phyloP scores from a whole-genome alignment of 2,329 filamentous ascomycete species.

The Hypoxylon sp. region DNA sequence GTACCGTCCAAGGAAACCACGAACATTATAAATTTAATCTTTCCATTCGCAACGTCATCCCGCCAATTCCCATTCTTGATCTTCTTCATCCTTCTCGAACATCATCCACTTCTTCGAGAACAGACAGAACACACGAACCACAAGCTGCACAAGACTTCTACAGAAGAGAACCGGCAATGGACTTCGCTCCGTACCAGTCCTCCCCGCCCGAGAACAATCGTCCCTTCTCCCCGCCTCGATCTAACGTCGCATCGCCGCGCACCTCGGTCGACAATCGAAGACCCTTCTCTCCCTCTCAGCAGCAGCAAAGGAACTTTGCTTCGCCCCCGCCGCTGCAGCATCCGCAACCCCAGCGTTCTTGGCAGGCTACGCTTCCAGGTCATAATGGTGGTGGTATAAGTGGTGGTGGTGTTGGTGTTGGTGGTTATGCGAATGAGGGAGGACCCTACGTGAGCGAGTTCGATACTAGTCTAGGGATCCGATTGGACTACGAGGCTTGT shows the following conservation, averaged over 20 bases:
- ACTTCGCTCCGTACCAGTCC: conserved; percentile 98
- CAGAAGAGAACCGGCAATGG: conserved; percentile 64
- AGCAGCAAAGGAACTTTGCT: conserved; percentile 53
- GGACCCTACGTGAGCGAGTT: conserved; percentile 72
- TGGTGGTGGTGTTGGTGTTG: conserved; percentile 10
- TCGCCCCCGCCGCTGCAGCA: conserved; percentile 58
- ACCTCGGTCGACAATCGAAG: conserved; percentile 65
- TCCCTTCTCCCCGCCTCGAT: conserved; percentile 75
- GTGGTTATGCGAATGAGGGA: conserved; percentile 46
- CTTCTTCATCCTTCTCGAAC: conserved; percentile 7
- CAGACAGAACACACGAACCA: too few relatives aligned
- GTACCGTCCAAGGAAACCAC: not conserved
- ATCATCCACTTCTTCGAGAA: not conserved
- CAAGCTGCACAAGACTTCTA: too few relatives aligned
- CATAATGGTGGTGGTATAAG: too few relatives aligned
- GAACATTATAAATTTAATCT: conserved; percentile 19
- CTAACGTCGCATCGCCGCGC: conserved; percentile 58
- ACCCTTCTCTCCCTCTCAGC: conserved; percentile 59
- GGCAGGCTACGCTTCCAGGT: conserved; percentile 49
- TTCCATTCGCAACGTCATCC: conserved; percentile 27
- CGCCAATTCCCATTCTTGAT: conserved; percentile 1
- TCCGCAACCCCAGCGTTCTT: conserved; percentile 66
- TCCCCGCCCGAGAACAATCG: conserved; percentile 85
- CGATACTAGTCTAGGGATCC: conserved; percentile 86
- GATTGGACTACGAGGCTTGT: conserved; percentile 89